Base-by-base conservation (phyloP, 768 basidiomycete species). In the Psilocybe azurescens region DNA sequence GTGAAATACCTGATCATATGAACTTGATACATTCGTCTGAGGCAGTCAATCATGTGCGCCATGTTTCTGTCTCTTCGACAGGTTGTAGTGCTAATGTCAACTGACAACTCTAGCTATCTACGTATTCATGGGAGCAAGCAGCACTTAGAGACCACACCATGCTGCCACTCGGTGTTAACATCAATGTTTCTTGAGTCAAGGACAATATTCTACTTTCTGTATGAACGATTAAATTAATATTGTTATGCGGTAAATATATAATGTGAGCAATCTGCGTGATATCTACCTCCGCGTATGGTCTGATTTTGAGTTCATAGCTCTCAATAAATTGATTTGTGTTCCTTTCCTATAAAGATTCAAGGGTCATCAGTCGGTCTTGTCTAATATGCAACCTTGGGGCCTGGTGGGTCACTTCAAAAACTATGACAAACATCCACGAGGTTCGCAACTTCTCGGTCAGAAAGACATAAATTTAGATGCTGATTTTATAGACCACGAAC, bases 1-100 rank as follows among this genome's bases (percentile, higher is more conserved):
- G 77, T 30, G 78, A 84, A 20, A 73, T 84, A 32, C 90, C 90
- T 8, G 86, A 91, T 64, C 89, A 93, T 66, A 93, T 94, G 90
- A 90, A 93, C 69, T 74, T 94, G 20, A 68, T 94, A 13, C 80
- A 88, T 8, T 77, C 76, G 10, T 53, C 70, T 3, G 87, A 90
- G 46, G 89, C 90, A 10, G 68, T 79, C 16, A 75, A 76, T 39
- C 88, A 92, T 71, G 92, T 92, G 66, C 30, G 86, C 78, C 28
- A 13, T 48, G 53, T 30, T 44, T 32, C 18, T 39, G 53, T 41
- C 58, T 29, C 36, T 56, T 54, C 18, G 14, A 53, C 33, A 18
- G n/a, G 32, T 56, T 50, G 49, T 53, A 62, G 51, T 20, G 29
- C 20, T 29, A 56, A 44, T 52, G 38, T 36, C 66, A 70, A 24